These are phyloP conservation scores for Ceratocystis cacaofunesta DNA, from an alignment of 2,329 filamentous ascomycete genomes.

Conservation along the genomic window DNA sequence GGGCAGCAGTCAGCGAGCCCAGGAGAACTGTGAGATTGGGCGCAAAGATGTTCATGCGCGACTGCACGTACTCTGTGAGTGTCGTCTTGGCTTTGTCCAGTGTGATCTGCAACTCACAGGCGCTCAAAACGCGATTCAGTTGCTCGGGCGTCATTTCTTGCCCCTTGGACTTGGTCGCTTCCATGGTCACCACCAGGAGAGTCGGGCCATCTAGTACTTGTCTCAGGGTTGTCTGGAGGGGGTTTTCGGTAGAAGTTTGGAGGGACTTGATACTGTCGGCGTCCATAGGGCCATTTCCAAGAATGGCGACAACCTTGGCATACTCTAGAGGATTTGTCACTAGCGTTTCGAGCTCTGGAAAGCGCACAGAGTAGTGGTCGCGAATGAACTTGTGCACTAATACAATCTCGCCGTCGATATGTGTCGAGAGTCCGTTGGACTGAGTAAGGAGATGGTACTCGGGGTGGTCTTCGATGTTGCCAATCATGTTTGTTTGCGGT, in stretches of 20 bases:
- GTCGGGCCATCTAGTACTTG: slow-evolving; percentile 76
- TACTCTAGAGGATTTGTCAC: slow-evolving; percentile 89
- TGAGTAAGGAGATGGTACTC: slow-evolving; percentile 81
- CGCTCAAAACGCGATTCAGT: slow-evolving; percentile 55
- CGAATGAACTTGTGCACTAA: slow-evolving; percentile 92
- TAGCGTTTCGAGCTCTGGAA: slow-evolving; percentile 80
- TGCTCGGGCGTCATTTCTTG: slow-evolving; percentile 61
- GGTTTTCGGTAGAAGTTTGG: slow-evolving; percentile 62
- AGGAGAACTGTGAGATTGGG: slow-evolving; percentile 85
- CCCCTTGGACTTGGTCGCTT: slow-evolving; percentile 80
- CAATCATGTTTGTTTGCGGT: slow-evolving; percentile 50
- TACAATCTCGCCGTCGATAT: slow-evolving; percentile 83
- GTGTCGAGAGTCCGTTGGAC: slow-evolving; percentile 77
- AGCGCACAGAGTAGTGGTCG: slow-evolving; percentile 87
- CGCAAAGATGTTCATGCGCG: slow-evolving; percentile 89
- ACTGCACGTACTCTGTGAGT: slow-evolving; percentile 87
- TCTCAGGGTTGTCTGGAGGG: slow-evolving; percentile 59
- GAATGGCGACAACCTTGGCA: slow-evolving; percentile 82
- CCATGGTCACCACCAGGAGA: slow-evolving; percentile 89
- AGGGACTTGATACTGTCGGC: slow-evolving; percentile 64
- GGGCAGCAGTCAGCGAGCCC: slow-evolving; percentile 82
- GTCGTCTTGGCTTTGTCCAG: slow-evolving; percentile 77
- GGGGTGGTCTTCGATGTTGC: slow-evolving; percentile 80
- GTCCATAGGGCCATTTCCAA: slow-evolving; percentile 83
- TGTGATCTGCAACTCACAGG: slow-evolving; percentile 76